Percentiles rank a stretch among this genome's conserved stretches.
phyloP scores from a whole-genome alignment of 2,329 filamentous ascomycete genomes.

The Cercospora zeae-maydis region DNA sequence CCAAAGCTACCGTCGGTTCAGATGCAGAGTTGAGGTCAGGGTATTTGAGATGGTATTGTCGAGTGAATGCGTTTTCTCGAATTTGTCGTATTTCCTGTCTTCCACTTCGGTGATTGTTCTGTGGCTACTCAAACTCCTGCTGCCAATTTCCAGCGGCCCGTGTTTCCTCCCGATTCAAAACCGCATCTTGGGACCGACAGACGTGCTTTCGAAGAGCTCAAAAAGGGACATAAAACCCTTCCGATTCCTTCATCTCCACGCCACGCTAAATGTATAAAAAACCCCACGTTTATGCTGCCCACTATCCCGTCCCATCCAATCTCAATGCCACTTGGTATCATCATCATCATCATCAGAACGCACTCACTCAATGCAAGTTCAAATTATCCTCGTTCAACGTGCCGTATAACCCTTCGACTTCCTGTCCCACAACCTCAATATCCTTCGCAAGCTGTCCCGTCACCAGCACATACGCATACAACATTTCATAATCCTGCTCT shows the following conservation, averaged over 20 bases:
- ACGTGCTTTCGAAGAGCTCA: too few species aligned
- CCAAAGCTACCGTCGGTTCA: too few species aligned
- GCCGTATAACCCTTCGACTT: conserved; percentile 56
- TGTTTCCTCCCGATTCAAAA: too few species aligned
- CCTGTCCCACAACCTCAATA: conserved; percentile 30
- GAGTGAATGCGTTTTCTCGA: too few species aligned
- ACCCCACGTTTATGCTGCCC: too few species aligned
- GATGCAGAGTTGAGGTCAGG: too few species aligned
- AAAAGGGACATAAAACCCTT: not conserved
- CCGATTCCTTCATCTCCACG: not conserved
- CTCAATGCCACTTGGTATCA: not conserved
- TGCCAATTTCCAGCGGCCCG: too few species aligned
- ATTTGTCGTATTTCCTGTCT: too few species aligned
- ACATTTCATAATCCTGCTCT: conserved; percentile 80
- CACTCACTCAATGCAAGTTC: conserved; percentile 46
- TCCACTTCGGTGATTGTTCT: too few species aligned
- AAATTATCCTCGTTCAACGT: conserved; percentile 60
- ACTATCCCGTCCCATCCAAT: not conserved
- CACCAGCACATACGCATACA: conserved; percentile 80
- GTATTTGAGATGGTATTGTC: too few species aligned
- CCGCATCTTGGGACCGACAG: too few species aligned
- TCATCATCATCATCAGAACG: not conserved
- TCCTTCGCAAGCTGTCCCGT: conserved; percentile 49
- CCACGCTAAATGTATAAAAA: not conserved
- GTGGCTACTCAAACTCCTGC: too few species aligned